These are phyloP conservation scores for Ichthyophthirius multifiliis DNA, from an alignment of 169 alveolate species.

Conservation along the genomic window DNA sequence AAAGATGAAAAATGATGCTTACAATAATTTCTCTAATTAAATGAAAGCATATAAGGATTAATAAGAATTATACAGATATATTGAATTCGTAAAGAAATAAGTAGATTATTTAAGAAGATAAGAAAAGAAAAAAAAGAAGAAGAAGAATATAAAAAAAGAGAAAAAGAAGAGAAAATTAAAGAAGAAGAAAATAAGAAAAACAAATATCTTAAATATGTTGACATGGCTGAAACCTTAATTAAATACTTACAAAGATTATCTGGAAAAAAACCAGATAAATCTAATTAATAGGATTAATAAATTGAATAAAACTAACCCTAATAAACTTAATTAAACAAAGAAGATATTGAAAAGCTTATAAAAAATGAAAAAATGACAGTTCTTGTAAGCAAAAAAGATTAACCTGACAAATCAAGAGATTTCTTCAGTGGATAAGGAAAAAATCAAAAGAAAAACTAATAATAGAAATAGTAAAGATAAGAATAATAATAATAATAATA, in stretches of 20 bases:
- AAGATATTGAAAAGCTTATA: not conserved
- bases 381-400: slow-evolving; percentile 1
- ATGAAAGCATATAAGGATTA: not conserved
- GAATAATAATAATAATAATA: not conserved
- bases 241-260: not conserved
- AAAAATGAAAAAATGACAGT: slow-evolving; percentile 1
- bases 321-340: not conserved
- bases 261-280: no score
- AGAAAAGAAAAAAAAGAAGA: not conserved
- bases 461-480: not conserved
- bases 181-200: slow-evolving; percentile 2
- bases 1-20: not conserved
- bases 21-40: not conserved
- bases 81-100: not conserved
- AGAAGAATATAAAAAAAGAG: slow-evolving; percentile 3
- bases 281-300: no score
- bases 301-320: not conserved
- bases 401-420: not conserved
- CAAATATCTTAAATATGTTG: slow-evolving; percentile 1
- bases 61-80: not conserved
- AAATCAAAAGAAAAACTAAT: not conserved
- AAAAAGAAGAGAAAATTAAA: not conserved
- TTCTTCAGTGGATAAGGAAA: not conserved
- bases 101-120: not conserved
- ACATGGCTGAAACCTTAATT: not conserved